phyloP scores from a whole-genome alignment of 495 filamentous ascomycete species.

The Amniculicola lignicola region DNA sequence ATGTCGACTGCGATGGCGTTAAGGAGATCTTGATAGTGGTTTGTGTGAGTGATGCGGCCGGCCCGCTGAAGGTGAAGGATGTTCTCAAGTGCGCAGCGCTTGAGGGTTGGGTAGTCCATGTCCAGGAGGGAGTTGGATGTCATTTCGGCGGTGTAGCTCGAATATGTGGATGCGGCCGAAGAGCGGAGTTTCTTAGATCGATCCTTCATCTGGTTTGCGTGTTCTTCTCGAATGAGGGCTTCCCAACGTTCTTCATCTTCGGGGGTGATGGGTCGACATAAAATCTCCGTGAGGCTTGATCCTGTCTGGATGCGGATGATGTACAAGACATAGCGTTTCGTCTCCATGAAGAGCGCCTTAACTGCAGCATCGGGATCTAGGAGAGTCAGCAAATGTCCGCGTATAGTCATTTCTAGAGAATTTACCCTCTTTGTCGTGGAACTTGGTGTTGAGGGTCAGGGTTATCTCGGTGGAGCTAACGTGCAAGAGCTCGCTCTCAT shows the following conservation, averaged over 20 bases:
- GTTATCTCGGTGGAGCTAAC: conserved; percentile 88
- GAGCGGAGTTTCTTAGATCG: conserved; percentile 53
- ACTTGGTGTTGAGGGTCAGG: conserved; percentile 84
- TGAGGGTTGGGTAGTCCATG: conserved; percentile 88
- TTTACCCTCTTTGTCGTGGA: conserved; percentile 77
- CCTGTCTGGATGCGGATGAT: conserved; percentile 96
- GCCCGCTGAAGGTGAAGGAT: conserved; percentile 81
- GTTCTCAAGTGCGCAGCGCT: conserved; percentile 89
- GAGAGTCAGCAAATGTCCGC: conserved; percentile 4
- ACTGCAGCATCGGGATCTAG: conserved; percentile 83
- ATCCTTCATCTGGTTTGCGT: conserved; percentile 48
- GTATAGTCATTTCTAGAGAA: conserved; percentile 19
- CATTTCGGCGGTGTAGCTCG: conserved; percentile 40
- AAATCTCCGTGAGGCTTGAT: conserved; percentile 87
- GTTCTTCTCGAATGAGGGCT: conserved; percentile 76
- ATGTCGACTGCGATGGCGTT: conserved; percentile 97
- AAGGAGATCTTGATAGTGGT: conserved; percentile 92
- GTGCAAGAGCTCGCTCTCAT: conserved; percentile 85
- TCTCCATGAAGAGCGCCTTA: conserved; percentile 94
- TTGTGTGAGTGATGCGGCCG: conserved; percentile 83
- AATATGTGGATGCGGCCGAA: conserved; percentile 55
- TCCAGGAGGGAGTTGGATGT: conserved; percentile 68
- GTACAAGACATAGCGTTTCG: conserved; percentile 94
- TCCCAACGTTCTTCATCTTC: conserved; percentile 93
- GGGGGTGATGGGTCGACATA: conserved; percentile 78